Percentiles rank a stretch among this genome's conserved stretches.
Conservation (phyloP, 2,329 filamentous ascomycete species). For the Colletotrichum zoysiae region DNA sequence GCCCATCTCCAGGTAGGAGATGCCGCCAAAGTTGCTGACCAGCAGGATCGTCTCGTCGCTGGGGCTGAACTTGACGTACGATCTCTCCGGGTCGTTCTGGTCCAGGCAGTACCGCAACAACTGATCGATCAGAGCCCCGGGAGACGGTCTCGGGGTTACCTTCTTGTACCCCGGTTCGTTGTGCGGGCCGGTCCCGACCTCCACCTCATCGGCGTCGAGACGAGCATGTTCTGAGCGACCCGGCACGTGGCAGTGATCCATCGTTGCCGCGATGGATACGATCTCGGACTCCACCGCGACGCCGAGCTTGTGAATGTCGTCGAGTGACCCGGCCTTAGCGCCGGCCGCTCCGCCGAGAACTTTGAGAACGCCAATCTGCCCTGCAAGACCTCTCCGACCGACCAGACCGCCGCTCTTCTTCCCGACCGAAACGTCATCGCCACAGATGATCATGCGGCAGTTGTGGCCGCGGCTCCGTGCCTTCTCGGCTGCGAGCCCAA, state of each 20-base stretch:
- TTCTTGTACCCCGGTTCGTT: slow-evolving; percentile 74
- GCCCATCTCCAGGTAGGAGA: slow-evolving; percentile 69
- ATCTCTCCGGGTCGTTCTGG: slow-evolving; percentile 62
- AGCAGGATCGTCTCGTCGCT: slow-evolving; percentile 65
- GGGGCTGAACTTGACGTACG: slow-evolving; percentile 61
- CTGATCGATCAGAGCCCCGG: slow-evolving; percentile 64
- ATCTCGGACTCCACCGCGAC: slow-evolving; percentile 64
- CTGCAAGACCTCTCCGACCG: slow-evolving; percentile 71
- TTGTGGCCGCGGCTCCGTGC: slow-evolving; percentile 66
- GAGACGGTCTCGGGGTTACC: slow-evolving; percentile 63
- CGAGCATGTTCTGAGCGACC: slow-evolving; percentile 63
- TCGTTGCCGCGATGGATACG: slow-evolving; percentile 68
- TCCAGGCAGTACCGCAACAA: slow-evolving; percentile 73
- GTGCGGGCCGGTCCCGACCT: slow-evolving; percentile 76
- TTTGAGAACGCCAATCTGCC: slow-evolving; percentile 71
- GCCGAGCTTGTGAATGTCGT: slow-evolving; percentile 64
- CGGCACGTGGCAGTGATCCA: slow-evolving; percentile 72
- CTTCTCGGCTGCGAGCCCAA: slow-evolving; percentile 70
- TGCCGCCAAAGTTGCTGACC: slow-evolving; percentile 71
- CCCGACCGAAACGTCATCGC: slow-evolving; percentile 75
- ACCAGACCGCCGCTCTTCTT: slow-evolving; percentile 66
- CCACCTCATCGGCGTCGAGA: slow-evolving; percentile 64
- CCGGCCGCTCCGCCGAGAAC: slow-evolving; percentile 65
- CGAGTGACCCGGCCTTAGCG: slow-evolving; percentile 58
- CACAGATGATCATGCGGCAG: slow-evolving; percentile 70